Percentiles rank a stretch among this genome's conserved stretches.
Conservation (phyloP, 768 basidiomycete genomes). For the Steccherinum ochraceum region DNA sequence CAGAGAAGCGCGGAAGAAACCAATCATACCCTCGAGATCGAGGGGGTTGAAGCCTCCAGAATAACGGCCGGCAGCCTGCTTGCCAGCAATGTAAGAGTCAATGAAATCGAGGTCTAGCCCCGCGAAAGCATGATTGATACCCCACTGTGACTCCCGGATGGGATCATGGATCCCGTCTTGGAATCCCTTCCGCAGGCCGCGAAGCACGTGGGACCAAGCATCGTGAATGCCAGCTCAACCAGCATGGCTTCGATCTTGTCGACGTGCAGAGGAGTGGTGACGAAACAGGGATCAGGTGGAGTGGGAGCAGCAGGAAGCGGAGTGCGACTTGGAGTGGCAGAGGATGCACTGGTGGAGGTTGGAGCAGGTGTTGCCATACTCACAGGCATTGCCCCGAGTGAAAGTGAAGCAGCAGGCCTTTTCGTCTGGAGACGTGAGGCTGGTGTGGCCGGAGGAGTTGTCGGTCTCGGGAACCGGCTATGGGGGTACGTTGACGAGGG, state of each 20-base stretch:
- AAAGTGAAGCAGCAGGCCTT: slow-evolving; percentile 26
- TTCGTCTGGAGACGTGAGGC: too few species aligned
- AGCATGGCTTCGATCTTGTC: slow-evolving; percentile 13
- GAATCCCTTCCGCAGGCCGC: slow-evolving; percentile 29
- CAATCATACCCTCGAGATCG: slow-evolving; percentile 25
- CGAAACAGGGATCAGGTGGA: slow-evolving; percentile 24
- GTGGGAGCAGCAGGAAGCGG: slow-evolving; percentile 21
- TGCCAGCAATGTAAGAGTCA: slow-evolving; percentile 24
- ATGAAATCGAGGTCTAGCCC: slow-evolving; percentile 22
- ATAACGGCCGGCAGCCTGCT: slow-evolving; percentile 27
- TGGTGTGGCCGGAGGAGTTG: too few species aligned
- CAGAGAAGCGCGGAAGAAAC: slow-evolving; percentile 35
- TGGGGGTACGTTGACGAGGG: too few species aligned
- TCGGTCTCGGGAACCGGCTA: too few species aligned
- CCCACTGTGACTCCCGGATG: slow-evolving; percentile 18
- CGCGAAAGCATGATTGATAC: slow-evolving; percentile 29
- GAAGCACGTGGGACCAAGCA: slow-evolving; percentile 24
- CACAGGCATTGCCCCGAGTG: slow-evolving; percentile 15
- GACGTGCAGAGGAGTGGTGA: slow-evolving; percentile 26
- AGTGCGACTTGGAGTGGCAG: slow-evolving; percentile 22
- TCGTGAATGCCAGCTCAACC: slow-evolving; percentile 8
- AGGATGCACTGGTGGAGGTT: slow-evolving; percentile 26
- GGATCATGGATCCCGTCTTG: slow-evolving; percentile 24
- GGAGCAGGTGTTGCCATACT: slow-evolving; percentile 13
- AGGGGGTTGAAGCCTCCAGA: slow-evolving; percentile 22